Evolutionary conservation across 129 eudicot species (phyloP).

Genomic region (Flaveria brownii): DNA sequence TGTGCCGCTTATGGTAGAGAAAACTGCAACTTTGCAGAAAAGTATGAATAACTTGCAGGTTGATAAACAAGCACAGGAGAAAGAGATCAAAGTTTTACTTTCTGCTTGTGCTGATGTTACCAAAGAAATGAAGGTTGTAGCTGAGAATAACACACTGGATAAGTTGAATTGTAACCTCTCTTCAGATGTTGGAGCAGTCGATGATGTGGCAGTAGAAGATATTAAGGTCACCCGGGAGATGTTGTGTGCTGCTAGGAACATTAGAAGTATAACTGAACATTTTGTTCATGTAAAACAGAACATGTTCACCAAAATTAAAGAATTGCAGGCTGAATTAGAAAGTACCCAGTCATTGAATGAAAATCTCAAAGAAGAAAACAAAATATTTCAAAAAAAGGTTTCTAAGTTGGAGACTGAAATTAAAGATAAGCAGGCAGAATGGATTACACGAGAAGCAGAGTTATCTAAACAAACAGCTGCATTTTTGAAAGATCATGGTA

Average conservation of each 20-base stretch:
- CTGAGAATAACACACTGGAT: not conserved
- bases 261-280: conserved; percentile 36
- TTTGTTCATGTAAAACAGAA: conserved; percentile 31
- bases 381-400: conserved; percentile 38
- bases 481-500: conserved; percentile 31
- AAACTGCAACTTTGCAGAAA: conserved; percentile 40
- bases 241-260: conserved; percentile 44
- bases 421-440: conserved; percentile 42
- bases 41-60: conserved; percentile 39
- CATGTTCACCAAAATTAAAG: conserved; percentile 38
- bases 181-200: not conserved
- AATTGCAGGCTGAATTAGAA: conserved; percentile 48
- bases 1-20: conserved; percentile 32
- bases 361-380: conserved; percentile 53
- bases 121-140: not conserved
- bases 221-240: conserved; percentile 41
- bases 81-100: conserved; percentile 1
- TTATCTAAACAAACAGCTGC: conserved; percentile 32
- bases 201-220: conserved; percentile 7
- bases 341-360: conserved; percentile 37
- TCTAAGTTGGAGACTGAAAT: conserved; percentile 51
- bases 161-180: not conserved
- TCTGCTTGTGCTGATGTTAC: not conserved
- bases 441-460: conserved; percentile 56
- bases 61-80: conserved; percentile 46